A percentile compares a stretch with the other conserved stretches of the same genome.
Evolutionary conservation across 805 yeast species (phyloP).

Genomic region (Suhomyces xylopsoci): DNA sequence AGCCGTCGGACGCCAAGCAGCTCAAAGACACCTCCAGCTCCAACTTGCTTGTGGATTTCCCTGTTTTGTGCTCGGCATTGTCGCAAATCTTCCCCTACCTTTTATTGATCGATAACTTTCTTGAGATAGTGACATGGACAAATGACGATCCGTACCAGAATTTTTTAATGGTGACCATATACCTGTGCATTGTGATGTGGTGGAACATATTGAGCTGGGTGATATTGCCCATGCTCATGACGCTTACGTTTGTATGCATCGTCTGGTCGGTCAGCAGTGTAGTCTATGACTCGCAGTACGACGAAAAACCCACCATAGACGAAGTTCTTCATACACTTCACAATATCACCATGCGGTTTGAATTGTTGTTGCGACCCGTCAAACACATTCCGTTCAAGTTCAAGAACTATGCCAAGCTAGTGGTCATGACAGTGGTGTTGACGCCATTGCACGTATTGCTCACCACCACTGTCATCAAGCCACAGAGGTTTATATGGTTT

Average conservation of each 20-base stretch:
- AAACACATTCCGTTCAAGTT: conserved; percentile 24
- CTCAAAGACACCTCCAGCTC: conserved; percentile 27
- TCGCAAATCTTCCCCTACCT: conserved; percentile 48
- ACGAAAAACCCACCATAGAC: conserved; percentile 51
- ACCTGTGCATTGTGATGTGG: conserved; percentile 38
- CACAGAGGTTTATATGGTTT: conserved; percentile 33
- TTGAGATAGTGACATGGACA: conserved; percentile 55
- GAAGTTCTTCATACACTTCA: conserved; percentile 48
- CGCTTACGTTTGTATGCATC: conserved; percentile 35
- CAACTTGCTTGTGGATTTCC: conserved; percentile 40
- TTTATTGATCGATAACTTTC: conserved; percentile 39
- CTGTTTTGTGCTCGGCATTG: conserved; percentile 45
- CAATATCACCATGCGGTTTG: conserved; percentile 44
- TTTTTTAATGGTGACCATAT: conserved; percentile 38
- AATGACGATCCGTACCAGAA: conserved; percentile 49
- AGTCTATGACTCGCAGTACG: conserved; percentile 37
- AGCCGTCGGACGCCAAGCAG: conserved; percentile 36
- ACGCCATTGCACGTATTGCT: conserved; percentile 46
- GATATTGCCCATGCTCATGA: conserved; percentile 38
- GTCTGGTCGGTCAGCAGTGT: conserved; percentile 47
- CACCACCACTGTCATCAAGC: conserved; percentile 29
- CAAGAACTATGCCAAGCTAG: conserved; percentile 28
- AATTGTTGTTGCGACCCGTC: conserved; percentile 39
- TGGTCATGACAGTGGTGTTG: conserved; percentile 28
- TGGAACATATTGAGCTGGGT: conserved; percentile 39